phyloP scores from a whole-genome alignment of 2,329 filamentous ascomycete genomes.

The Dactylellina sp. region DNA sequence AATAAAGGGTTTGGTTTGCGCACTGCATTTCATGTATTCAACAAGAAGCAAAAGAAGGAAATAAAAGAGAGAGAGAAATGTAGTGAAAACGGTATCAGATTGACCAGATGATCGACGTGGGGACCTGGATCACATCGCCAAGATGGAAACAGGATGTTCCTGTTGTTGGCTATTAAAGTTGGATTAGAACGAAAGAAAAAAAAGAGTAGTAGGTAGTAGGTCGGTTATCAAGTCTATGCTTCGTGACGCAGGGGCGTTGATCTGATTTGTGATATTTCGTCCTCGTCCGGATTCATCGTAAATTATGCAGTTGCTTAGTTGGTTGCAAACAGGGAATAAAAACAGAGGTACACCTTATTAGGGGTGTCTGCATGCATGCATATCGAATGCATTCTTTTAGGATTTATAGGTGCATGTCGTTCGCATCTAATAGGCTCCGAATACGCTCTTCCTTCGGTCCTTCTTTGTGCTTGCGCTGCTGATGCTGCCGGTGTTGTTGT shows the following conservation, averaged over 20 bases:
- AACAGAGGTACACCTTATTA: not conserved
- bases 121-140: not conserved
- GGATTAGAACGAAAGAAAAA: no score
- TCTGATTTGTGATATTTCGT: slow-evolving; percentile 22
- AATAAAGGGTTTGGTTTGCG: slow-evolving; percentile 17
- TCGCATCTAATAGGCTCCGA: slow-evolving; percentile 40
- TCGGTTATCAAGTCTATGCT: slow-evolving; percentile 32
- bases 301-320: not conserved
- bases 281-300: slow-evolving; percentile 50
- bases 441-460: slow-evolving; percentile 52
- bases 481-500: slow-evolving; percentile 39
- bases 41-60: not conserved
- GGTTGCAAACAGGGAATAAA: slow-evolving; percentile 8
- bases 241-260: slow-evolving; percentile 42
- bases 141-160: no score
- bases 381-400: slow-evolving; percentile 24
- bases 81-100: not conserved
- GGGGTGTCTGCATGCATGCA: not conserved
- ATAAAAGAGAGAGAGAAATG: slow-evolving; percentile 1
- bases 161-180: no score
- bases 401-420: not conserved
- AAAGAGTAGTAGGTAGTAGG: slow-evolving; percentile 24
- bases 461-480: slow-evolving; percentile 47
- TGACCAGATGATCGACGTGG: not conserved
- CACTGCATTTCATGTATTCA: slow-evolving; percentile 39